Percentiles rank a stretch among this genome's conserved stretches.
Evolutionary conservation across 169 alveolate species (phyloP).

Genomic region (Plasmodium relictum): DNA sequence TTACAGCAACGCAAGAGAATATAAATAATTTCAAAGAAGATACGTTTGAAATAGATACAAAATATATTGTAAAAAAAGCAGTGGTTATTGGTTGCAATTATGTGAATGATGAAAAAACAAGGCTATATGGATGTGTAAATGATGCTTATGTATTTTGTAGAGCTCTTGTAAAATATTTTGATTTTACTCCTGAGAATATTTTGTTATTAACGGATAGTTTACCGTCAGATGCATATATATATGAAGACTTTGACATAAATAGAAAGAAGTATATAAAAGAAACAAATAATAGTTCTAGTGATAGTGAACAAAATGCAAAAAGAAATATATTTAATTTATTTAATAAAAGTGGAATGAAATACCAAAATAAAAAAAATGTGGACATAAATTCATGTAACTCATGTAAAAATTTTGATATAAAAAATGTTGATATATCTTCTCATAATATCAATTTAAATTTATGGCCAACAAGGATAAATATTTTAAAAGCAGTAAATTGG

Average conservation of each 20-base stretch:
- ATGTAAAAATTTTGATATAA: constrained; percentile 80
- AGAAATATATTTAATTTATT: constrained; percentile 73
- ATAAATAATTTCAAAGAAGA: background rate
- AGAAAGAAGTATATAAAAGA: constrained; percentile 24
- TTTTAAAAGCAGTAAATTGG: constrained; percentile 91
- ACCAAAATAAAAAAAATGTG: constrained; percentile 41
- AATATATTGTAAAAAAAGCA: constrained; percentile 83
- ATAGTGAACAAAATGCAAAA: constrained; percentile 25
- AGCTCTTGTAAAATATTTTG: constrained; percentile 87
- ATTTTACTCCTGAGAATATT: constrained; percentile 86
- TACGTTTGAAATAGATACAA: constrained; percentile 55
- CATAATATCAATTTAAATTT: constrained; percentile 75
- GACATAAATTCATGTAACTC: constrained; percentile 52
- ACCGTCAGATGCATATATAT: constrained; percentile 85
- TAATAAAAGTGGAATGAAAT: constrained; percentile 74
- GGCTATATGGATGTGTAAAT: constrained; percentile 90
- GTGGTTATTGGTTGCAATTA: constrained; percentile 92
- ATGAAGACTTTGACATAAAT: constrained; percentile 76
- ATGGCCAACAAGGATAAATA: constrained; percentile 88
- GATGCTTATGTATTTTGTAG: constrained; percentile 92
- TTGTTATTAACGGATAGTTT: constrained; percentile 87
- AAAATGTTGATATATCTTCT: constrained; percentile 81
- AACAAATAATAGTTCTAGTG: constrained; percentile 15
- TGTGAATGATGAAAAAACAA: constrained; percentile 79
- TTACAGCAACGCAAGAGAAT: background rate